A percentile compares a stretch with the other conserved stretches of the same genome.
Conservation (phyloP, 257 asterid species). For the Ocimum tenuiflorum region DNA sequence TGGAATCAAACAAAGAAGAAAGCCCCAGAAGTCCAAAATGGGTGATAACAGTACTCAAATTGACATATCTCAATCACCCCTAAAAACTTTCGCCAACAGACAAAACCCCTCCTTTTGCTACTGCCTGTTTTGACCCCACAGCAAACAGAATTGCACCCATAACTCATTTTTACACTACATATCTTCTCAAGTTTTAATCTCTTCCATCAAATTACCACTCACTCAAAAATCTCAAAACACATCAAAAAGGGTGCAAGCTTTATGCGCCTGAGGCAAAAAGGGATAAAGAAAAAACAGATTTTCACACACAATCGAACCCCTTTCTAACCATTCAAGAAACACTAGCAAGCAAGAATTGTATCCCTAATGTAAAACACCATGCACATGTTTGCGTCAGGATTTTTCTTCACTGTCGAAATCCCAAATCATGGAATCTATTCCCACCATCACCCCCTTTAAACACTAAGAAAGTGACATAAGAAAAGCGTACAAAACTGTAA, state of each 20-base stretch:
- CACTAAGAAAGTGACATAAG: slow-evolving; percentile 21
- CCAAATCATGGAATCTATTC: slow-evolving; percentile 1
- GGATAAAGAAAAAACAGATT: neutral
- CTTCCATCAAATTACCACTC: slow-evolving; percentile 5
- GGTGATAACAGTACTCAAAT: slow-evolving; percentile 27
- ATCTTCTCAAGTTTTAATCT: slow-evolving; percentile 1
- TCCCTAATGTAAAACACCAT: neutral
- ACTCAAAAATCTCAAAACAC: neutral
- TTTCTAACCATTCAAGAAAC: neutral
- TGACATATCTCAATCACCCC: slow-evolving; percentile 35
- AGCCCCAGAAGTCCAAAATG: slow-evolving; percentile 34
- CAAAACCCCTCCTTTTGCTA: slow-evolving; percentile 31
- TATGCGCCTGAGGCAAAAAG: neutral
- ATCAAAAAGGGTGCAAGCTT: slow-evolving; percentile 1
- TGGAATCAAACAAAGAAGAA: slow-evolving; percentile 43
- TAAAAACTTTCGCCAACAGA: slow-evolving; percentile 27
- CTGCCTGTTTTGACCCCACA: slow-evolving; percentile 49
- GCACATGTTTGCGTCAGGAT: neutral
- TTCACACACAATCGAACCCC: neutral
- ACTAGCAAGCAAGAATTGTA: neutral
- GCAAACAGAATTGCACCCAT: slow-evolving; percentile 18
- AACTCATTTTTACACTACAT: slow-evolving; percentile 8
- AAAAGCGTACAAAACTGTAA: slow-evolving; percentile 1
- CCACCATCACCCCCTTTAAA: neutral
- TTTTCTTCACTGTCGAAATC: neutral